phyloP scores from a whole-genome alignment of 805 yeast genomes.

The Wickerhamiella dianesei region DNA sequence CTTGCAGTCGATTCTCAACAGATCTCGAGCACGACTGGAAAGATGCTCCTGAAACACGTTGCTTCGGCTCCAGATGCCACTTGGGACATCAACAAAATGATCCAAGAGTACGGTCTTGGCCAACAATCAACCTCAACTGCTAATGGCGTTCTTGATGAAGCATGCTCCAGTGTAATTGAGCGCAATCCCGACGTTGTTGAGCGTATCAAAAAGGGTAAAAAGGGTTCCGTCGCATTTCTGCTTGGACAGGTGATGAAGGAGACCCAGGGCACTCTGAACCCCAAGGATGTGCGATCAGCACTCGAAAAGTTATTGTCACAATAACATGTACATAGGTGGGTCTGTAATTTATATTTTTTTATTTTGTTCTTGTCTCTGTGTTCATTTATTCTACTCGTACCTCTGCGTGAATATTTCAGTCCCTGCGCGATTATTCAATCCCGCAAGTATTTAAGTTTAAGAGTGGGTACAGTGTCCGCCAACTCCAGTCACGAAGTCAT shows the following conservation, averaged over 20 bases:
- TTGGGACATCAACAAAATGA: conserved; percentile 30
- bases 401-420: no score
- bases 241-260: conserved; percentile 76
- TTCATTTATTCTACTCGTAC: no score
- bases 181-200: conserved; percentile 42
- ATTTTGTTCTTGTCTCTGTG: neutral
- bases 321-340: neutral
- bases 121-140: conserved; percentile 21
- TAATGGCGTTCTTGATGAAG: conserved; percentile 28
- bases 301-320: conserved; percentile 11
- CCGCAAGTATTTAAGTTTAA: neutral
- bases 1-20: conserved; percentile 32
- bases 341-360: neutral
- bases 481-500: neutral
- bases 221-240: conserved; percentile 57
- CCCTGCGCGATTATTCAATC: neutral
- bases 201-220: conserved; percentile 44
- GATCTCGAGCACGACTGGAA: conserved; percentile 58
- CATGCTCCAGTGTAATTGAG: conserved; percentile 35
- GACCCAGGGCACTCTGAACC: conserved; percentile 44
- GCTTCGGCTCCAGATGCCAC: conserved; percentile 12
- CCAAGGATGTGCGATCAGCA: conserved; percentile 21
- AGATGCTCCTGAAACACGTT: conserved; percentile 47
- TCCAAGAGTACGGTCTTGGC: conserved; percentile 36
- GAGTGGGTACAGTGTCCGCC: neutral